Evolutionary conservation across 1,139 yeast species (phyloP).

Genomic region (Wickerhamomyces sp.): DNA sequence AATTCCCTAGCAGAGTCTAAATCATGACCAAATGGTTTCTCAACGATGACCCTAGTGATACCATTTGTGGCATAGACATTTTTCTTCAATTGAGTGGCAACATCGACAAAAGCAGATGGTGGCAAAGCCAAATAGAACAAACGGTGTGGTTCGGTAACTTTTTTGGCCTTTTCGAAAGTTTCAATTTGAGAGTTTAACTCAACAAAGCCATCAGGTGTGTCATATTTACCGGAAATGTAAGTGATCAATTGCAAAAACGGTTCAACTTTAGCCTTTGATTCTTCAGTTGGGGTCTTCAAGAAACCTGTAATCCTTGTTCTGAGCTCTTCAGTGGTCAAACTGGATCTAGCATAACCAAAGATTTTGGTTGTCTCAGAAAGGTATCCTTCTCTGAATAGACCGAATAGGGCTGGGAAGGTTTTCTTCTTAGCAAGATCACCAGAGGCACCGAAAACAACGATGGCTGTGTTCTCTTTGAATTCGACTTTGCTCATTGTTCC

Average conservation of each 20-base stretch:
- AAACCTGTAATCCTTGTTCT: conserved; percentile 58
- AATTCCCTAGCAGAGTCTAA: conserved; percentile 70
- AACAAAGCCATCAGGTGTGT: conserved; percentile 66
- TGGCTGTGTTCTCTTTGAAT: conserved; percentile 60
- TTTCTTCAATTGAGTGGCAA: conserved; percentile 68
- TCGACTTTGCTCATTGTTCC: conserved; percentile 12
- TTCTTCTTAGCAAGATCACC: conserved; percentile 97
- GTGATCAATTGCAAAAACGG: conserved; percentile 61
- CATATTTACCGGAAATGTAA: conserved; percentile 78
- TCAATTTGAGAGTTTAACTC: conserved; percentile 50
- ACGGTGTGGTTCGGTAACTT: conserved; percentile 54
- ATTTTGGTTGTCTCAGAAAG: conserved; percentile 67
- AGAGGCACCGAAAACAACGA: conserved; percentile 92
- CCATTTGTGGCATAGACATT: conserved; percentile 66
- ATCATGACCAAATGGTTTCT: conserved; percentile 97
- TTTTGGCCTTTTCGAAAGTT: conserved; percentile 47
- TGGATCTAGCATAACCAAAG: conserved; percentile 88
- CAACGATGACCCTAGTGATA: conserved; percentile 77
- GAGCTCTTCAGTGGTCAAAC: conserved; percentile 61
- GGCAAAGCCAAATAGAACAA: conserved; percentile 92
- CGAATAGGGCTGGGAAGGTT: conserved; percentile 80
- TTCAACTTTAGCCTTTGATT: conserved; percentile 43
- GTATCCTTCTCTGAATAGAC: conserved; percentile 70
- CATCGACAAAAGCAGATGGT: conserved; percentile 83
- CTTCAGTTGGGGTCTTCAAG: conserved; percentile 54